Base-by-base conservation (phyloP, 805 yeast species). In the Saturnispora serradocipensis region DNA sequence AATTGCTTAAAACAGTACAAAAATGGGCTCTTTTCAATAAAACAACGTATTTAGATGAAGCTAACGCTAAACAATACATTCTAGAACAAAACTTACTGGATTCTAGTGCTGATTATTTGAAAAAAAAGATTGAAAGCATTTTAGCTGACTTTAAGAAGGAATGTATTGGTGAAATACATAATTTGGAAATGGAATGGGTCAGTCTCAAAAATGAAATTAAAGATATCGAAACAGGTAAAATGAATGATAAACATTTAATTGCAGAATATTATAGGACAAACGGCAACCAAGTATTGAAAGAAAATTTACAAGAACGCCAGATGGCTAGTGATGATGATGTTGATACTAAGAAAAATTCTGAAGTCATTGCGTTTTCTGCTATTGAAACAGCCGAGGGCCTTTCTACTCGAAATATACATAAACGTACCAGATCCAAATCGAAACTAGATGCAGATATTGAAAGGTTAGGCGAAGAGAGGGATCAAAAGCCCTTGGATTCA, bases 151-250 rank as follows among this genome's bases (percentile, higher is more conserved):
- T 67, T 51, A 67, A 67, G 50, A 66, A 66, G 45, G 54, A 61
- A 11, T 61, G 70, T 2, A 53, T 68, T 16, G 57, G 57, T 16
- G 71, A 67, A 36, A 65, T 68, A 53, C 72, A 75, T 25, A 63
- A 63, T 52, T 67, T 73, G 13, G 78, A 74, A 54, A 54, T 56
- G 34, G 64, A 60, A 15, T 73, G 69, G 59, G 65, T 64, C 40
- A 58, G 50, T 18, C 67, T 66, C 43, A 63, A 66, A 44, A 56
- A 58, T 11, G 77, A 74, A 51, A 72, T 74, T 7, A 70, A 68
- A 25, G 59, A 64, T 56, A 72, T 74, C 15, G 75, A 71, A 47
- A 61, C 62, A 36, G 77, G 77, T 1, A 66, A 66, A 48, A 61
- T 72, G 56, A 73, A 72, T 43, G 69, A 68, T 30, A 63, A 66